Evolutionary conservation across 1,284 basidiomycete genomes (phyloP).

Genomic region (Peniophora sp.): DNA sequence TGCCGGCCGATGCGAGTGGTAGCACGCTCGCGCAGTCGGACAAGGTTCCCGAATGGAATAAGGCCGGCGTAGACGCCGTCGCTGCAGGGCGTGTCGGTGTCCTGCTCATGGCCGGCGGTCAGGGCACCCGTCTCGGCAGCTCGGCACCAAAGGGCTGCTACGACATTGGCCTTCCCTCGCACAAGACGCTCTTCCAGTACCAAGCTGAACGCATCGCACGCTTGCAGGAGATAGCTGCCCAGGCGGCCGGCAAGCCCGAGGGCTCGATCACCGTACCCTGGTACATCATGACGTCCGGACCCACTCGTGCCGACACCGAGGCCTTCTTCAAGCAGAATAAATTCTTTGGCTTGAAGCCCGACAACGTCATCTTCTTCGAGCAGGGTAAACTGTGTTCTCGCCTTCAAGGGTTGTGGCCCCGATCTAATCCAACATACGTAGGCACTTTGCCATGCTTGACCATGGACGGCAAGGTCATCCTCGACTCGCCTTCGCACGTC

Average conservation of each 20-base stretch:
- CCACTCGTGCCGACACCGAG: conserved; percentile 85
- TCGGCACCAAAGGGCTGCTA: conserved; percentile 96
- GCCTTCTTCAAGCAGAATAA: conserved; percentile 74
- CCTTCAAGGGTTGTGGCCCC: background rate
- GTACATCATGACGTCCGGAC: conserved; percentile 99
- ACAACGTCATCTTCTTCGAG: conserved; percentile 92
- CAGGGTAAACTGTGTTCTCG: conserved; percentile 67
- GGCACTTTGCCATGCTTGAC: conserved; percentile 94
- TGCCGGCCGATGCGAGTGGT: conserved; percentile 70
- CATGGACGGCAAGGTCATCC: conserved; percentile 89
- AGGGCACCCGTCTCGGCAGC: conserved; percentile 92
- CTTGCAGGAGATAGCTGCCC: conserved; percentile 72
- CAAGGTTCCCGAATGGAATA: conserved; percentile 65
- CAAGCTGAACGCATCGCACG: conserved; percentile 92
- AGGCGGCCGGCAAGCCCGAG: conserved; percentile 39
- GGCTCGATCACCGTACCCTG: conserved; percentile 75
- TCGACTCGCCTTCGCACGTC: conserved; percentile 71
- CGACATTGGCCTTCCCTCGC: conserved; percentile 89
- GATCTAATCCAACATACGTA: conserved; percentile 22
- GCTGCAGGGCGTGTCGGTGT: conserved; percentile 82
- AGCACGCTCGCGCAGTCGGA: conserved; percentile 47
- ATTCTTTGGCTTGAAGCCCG: conserved; percentile 78
- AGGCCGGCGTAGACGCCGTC: conserved; percentile 75
- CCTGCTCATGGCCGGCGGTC: conserved; percentile 95
- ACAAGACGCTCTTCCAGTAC: conserved; percentile 92